Percentiles rank a stretch among this genome's conserved stretches.
Evolutionary conservation across 768 basidiomycete species (phyloP).

Genomic region (Lentinus tigrinus): DNA sequence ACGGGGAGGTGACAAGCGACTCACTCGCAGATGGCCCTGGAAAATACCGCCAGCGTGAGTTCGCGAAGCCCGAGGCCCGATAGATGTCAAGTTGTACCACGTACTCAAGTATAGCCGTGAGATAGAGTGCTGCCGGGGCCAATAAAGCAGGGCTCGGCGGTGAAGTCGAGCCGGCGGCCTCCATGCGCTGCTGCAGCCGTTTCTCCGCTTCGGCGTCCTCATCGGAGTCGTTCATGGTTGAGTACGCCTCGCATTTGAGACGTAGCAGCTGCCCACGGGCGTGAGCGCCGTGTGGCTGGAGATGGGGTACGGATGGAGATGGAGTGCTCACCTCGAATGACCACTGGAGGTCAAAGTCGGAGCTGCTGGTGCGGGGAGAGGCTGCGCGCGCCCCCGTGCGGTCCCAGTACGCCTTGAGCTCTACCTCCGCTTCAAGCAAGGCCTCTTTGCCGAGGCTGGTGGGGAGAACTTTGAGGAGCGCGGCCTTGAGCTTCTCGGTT

Average conservation of each 20-base stretch:
- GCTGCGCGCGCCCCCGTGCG: constrained; percentile 46
- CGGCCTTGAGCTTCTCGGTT: constrained; percentile 71
- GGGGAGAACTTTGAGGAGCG: constrained; percentile 69
- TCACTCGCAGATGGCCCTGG: constrained; percentile 85
- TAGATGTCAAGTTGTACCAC: constrained; percentile 33
- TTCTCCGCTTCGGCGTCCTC: constrained; percentile 69
- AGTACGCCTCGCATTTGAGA: constrained; percentile 87
- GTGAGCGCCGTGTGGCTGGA: not conserved
- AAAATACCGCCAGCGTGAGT: constrained; percentile 11
- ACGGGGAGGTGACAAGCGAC: constrained; percentile 30
- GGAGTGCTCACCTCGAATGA: constrained; percentile 60
- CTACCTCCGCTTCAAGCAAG: constrained; percentile 88
- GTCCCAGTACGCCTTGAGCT: constrained; percentile 87
- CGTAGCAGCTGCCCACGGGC: constrained; percentile 58
- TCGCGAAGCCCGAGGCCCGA: constrained; percentile 15
- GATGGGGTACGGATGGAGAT: not conserved
- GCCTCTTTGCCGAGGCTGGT: constrained; percentile 89
- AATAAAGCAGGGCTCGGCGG: constrained; percentile 55
- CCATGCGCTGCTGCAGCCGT: constrained; percentile 64
- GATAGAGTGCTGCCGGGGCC: constrained; percentile 83
- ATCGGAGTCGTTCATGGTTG: constrained; percentile 76
- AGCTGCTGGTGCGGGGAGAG: constrained; percentile 45
- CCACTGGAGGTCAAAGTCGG: constrained; percentile 68
- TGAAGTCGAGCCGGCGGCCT: constrained; percentile 44
- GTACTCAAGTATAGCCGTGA: constrained; percentile 92